phyloP scores from a whole-genome alignment of 2,329 filamentous ascomycete species.

The Cryphonectria carpinicola region DNA sequence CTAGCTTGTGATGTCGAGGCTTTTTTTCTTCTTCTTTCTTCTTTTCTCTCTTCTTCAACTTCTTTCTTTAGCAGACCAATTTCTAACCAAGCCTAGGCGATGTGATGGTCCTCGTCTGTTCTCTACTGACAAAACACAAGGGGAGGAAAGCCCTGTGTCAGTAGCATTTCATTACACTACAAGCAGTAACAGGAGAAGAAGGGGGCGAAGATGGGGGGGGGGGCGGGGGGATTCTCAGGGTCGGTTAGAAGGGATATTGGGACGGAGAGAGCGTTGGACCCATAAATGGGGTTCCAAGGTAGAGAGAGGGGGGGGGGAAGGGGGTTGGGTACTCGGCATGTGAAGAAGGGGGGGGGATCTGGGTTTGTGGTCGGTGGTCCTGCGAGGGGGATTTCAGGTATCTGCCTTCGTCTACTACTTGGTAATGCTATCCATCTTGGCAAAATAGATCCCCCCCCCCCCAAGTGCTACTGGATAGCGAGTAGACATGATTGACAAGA shows the following conservation, averaged over 20 bases:
- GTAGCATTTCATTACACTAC: neutral
- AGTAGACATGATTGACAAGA: neutral
- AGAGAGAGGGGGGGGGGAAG: neutral
- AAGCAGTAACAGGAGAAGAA: neutral
- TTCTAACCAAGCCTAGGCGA: too few relatives aligned
- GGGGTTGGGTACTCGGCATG: neutral
- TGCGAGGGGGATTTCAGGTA: neutral
- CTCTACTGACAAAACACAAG: too few relatives aligned
- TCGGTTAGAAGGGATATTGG: too few relatives aligned
- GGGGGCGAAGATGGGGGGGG: too few relatives aligned
- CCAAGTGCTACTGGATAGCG: neutral
- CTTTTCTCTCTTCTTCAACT: too few relatives aligned
- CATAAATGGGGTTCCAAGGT: too few relatives aligned
- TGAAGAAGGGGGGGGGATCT: neutral
- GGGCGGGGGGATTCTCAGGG: too few relatives aligned
- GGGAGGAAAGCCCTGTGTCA: neutral
- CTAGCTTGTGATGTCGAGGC: neutral
- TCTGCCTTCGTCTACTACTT: neutral
- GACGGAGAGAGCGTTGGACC: neutral
- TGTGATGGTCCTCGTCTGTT: too few relatives aligned
- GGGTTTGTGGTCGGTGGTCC: neutral
- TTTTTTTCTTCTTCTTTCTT: neutral
- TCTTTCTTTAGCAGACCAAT: too few relatives aligned
- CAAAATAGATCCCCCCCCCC: neutral
- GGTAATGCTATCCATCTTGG: neutral